phyloP scores from a whole-genome alignment of 176 grass and related monocot species.

The Dactylis glomerata region DNA sequence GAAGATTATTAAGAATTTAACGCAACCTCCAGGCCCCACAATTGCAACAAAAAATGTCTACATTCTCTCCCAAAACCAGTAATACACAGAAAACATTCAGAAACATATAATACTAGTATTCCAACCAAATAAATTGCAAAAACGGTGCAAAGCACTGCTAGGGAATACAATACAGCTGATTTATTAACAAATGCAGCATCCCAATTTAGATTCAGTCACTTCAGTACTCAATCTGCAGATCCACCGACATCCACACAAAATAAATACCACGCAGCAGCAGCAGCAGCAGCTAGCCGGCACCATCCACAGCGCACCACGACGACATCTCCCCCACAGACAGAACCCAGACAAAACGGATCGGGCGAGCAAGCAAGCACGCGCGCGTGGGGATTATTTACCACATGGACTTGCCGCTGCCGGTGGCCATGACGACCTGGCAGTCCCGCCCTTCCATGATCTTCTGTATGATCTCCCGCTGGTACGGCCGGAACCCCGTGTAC shows the following conservation, averaged over 20 bases:
- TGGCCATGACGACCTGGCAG: constrained; percentile 89
- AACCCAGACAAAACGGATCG: neutral
- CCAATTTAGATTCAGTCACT: neutral
- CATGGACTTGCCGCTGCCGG: constrained; percentile 92
- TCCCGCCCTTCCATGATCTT: constrained; percentile 66
- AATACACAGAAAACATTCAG: neutral
- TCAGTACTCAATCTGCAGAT: neutral
- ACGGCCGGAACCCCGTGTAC: constrained; percentile 56
- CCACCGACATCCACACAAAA: neutral
- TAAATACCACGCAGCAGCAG: neutral
- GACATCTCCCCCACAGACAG: neutral
- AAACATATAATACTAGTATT: neutral
- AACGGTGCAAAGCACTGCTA: neutral
- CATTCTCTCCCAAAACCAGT: neutral
- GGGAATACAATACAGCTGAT: neutral
- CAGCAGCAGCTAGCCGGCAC: neutral
- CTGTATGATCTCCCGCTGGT: constrained; percentile 77
- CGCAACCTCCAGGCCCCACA: neutral
- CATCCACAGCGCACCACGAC: neutral
- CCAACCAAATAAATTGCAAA: neutral
- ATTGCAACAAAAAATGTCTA: constrained; percentile 14
- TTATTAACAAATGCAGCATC: neutral
- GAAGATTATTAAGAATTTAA: neutral
- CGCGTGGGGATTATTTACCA: constrained; percentile 32
- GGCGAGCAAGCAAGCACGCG: neutral